A percentile compares a stretch with the other conserved stretches of the same genome.
These are phyloP conservation scores for Eimeria brunetti DNA, from an alignment of 169 alveolate species.

Conservation along the genomic window DNA sequence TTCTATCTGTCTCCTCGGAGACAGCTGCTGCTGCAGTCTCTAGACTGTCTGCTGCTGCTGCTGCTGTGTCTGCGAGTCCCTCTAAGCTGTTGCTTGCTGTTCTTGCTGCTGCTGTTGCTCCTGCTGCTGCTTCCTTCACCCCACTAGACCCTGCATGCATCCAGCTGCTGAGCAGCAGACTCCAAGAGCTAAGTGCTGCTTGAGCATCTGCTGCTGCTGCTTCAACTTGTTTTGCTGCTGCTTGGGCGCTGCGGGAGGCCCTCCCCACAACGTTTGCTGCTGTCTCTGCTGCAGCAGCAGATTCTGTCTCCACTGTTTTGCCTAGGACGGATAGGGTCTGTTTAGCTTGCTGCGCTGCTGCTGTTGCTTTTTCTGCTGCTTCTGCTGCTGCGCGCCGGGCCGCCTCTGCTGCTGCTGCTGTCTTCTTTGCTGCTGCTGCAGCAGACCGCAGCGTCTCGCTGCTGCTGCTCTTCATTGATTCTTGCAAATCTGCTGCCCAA, in stretches of 20 bases:
- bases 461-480: not conserved
- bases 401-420: slow-evolving; percentile 19
- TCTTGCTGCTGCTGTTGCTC: not conserved
- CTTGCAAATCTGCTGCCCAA: not conserved
- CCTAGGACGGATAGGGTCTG: not conserved
- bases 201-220: not conserved
- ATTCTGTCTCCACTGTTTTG: not conserved
- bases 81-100: not conserved
- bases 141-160: not conserved
- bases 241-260: not conserved
- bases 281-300: not conserved
- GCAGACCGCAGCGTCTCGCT: not conserved
- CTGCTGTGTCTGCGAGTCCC: not conserved
- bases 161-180: not conserved
- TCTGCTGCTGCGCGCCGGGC: slow-evolving; percentile 2
- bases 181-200: slow-evolving; percentile 12
- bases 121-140: not conserved
- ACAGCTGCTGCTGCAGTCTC: not conserved
- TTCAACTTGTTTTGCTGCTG: not conserved
- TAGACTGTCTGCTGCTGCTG: not conserved
- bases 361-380: slow-evolving; percentile 17
- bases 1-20: not conserved
- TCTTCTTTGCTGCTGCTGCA: not conserved
- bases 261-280: not conserved
- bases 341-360: slow-evolving; percentile 1